Evolutionary conservation across 225 moss, liverwort and hornwort genomes (phyloP), one percentile per base, ranked within the genome.

Genomic region (Ulota crispa): DNA sequence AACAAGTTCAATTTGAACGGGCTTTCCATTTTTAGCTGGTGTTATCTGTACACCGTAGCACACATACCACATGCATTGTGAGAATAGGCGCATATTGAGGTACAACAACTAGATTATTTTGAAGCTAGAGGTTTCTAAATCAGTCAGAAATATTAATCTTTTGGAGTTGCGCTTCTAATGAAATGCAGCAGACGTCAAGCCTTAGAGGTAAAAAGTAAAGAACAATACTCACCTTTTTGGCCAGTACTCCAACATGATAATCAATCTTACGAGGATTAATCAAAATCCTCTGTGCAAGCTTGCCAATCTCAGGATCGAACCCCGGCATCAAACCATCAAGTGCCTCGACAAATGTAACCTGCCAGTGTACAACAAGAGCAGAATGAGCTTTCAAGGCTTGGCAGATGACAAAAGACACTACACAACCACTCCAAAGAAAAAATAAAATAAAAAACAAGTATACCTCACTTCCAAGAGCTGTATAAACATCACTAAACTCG

Each of bases 271-370:
- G 94, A 75, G 95, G 93, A 84, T 93, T 94, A 31, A 99, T 92
- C 82, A 99, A 86, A 43, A 99, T 90, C 80, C 96, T 90, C 77
- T 99, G 98, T 41, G 98, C 98, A 85, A 99, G 85, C 86, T 99
- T 99, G 73, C 96, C 98, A 77, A 99, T 99, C 81, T 99, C 98
- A 74, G 98, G 98, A 86, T 99, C 98, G 81, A 99, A 99, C 11
- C 98, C 98, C 72, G 98, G 98, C 96, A 99, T 99, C 83, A 99
- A 86, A 47, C 90, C 93, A 87, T 99, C 98, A 83, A 99, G 93
- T 28, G 98, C 98, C 85, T 99, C 98, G 61, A 99, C 88, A 74
- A 99, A 99, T 52, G 96, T 99, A 60, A 99, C 95, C 95, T 97
- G 95, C 54, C 68, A 78, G 47, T n/a, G 32, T 75, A 85, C 72